Base-by-base conservation (phyloP, 140 eudicot species). In the Anethum foeniculum region DNA sequence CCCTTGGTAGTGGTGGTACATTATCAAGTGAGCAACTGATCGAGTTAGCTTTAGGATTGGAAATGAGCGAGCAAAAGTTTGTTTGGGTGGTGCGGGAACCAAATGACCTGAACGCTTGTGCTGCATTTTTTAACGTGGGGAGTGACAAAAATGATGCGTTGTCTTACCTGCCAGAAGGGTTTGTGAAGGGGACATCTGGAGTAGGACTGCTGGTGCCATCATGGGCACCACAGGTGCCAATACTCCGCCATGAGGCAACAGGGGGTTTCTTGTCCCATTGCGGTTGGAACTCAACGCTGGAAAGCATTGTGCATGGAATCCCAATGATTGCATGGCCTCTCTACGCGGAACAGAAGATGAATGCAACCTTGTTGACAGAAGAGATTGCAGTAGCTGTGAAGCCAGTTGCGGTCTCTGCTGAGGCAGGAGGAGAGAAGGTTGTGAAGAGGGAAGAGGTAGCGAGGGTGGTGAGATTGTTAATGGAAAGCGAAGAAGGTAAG, bases 1-100 rank as follows among this genome's bases (percentile, higher is more conserved):
- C 84, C 32, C 81, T 88, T 2, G 95, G 95, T 41, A 86, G 92
- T 25, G 92, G 90, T 1, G 94, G 91, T n/a, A 82, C 87, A 4
- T 39, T 90, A 49, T 39, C 89, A n/a, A 81, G 84, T 58, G 47
- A 81, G 47, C 95, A 90, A 71, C 81, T 86, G 38, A 88, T 76
- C 16, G 94, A 90, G 83, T 71, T 90, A 47, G 92, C 94, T 41
- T 76, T 69, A 81, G 94, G 94, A 5, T 73, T 90, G 27, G 91
- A 88, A 73, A 49, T 84, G 90, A 90, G 94, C 77, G 77, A 78
- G 30, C 91, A 88, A 30, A 69, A 85, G 32, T 88, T 90, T 81
- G 18, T 88, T 32, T 13, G 41, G 38, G 73, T 67, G 21, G 73
- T 67, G 41, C 41, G 73, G 2, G 16, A 67, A 28, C 73, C 73